Evolutionary conservation across 192 early-diverging fungal species (phyloP).

Genomic region (Backusella australiensis): DNA sequence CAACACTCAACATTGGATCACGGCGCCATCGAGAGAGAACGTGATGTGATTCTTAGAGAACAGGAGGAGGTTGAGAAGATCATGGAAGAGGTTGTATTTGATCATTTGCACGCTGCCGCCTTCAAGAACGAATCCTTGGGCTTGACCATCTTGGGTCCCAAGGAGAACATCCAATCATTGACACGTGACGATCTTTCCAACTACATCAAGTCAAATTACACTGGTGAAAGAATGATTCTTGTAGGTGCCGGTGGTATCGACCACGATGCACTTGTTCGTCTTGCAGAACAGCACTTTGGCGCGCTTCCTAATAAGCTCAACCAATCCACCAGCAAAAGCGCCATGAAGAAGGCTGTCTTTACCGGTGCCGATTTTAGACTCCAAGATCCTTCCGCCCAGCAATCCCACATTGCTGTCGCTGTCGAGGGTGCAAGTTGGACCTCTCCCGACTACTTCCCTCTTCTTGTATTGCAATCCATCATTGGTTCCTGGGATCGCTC

Average conservation of each 20-base stretch:
- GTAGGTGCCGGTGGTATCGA: slow-evolving; percentile 91
- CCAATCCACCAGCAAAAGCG: slow-evolving; percentile 15
- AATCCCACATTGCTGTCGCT: slow-evolving; percentile 95
- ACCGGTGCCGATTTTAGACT: slow-evolving; percentile 83
- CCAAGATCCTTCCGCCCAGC: slow-evolving; percentile 77
- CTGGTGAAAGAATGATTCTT: slow-evolving; percentile 95
- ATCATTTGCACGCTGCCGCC: slow-evolving; percentile 94
- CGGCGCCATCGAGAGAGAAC: slow-evolving; percentile 92
- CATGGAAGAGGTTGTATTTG: slow-evolving; percentile 98
- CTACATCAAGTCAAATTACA: slow-evolving; percentile 95
- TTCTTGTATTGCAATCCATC: slow-evolving; percentile 93
- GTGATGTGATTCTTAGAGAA: slow-evolving; percentile 96
- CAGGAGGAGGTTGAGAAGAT: slow-evolving; percentile 91
- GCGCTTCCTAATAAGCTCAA: slow-evolving; percentile 48
- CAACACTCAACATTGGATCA: slow-evolving; percentile 76
- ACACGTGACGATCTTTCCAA: slow-evolving; percentile 80
- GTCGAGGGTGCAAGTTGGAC: slow-evolving; percentile 97
- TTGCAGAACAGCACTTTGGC: slow-evolving; percentile 94
- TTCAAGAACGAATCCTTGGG: slow-evolving; percentile 90
- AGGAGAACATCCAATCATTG: slow-evolving; percentile 91
- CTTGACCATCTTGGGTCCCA: slow-evolving; percentile 90
- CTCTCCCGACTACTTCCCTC: slow-evolving; percentile 91
- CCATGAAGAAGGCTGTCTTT: slow-evolving; percentile 71
- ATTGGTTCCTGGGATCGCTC: slow-evolving; percentile 97
- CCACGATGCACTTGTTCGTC: slow-evolving; percentile 89